These are phyloP conservation scores for Truncatella angustata DNA, from an alignment of 2,329 filamentous ascomycete genomes.

Conservation along the genomic window DNA sequence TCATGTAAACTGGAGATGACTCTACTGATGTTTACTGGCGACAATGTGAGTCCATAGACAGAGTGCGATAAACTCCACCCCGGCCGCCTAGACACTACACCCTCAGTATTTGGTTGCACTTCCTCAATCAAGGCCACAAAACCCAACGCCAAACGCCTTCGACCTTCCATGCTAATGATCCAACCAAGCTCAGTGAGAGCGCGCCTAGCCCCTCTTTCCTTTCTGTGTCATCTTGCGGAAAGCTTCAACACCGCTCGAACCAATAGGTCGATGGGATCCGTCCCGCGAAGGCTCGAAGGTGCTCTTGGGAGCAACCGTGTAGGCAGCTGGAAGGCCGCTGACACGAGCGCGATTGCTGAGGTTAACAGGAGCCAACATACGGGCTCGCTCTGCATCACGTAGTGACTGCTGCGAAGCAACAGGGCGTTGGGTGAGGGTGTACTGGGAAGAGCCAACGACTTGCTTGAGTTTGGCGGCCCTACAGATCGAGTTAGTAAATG, in stretches of 20 bases:
- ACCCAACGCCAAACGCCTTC: neutral
- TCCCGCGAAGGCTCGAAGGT: constrained; percentile 55
- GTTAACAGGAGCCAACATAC: constrained; percentile 55
- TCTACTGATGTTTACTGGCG: no score
- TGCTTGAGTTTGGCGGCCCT: constrained; percentile 55
- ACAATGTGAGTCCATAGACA: no score
- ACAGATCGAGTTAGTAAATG: constrained; percentile 15
- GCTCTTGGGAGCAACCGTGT: constrained; percentile 60
- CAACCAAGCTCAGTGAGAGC: neutral
- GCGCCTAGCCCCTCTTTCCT: constrained; percentile 40
- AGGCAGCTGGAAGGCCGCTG: constrained; percentile 52
- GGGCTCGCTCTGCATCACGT: constrained; percentile 53
- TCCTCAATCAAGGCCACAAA: no score
- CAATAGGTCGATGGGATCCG: constrained; percentile 58
- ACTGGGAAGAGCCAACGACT: constrained; percentile 39
- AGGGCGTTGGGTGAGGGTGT: constrained; percentile 50
- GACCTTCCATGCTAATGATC: neutral
- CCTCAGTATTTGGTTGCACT: no score
- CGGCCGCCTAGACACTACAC: no score
- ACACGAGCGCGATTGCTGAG: constrained; percentile 56
- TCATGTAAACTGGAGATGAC: neutral
- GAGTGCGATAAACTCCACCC: no score
- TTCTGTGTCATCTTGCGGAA: constrained; percentile 66
- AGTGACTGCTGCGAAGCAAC: constrained; percentile 27
- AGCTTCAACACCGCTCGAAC: constrained; percentile 61